Evolutionary conservation across 176 grass and related monocot species (phyloP).

Genomic region (Carex scoparia): DNA sequence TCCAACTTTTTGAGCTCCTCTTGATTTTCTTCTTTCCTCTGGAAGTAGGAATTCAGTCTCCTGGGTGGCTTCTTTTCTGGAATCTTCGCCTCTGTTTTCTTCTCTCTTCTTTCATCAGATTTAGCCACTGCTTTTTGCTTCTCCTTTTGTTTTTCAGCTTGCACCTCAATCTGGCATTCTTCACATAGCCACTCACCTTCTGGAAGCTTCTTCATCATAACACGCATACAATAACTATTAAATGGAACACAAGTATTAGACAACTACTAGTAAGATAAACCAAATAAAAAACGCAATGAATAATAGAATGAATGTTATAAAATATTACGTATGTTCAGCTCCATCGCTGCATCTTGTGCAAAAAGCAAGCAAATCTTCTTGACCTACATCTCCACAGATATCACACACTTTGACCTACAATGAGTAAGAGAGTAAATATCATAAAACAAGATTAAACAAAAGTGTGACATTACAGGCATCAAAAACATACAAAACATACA

Average conservation of each 20-base stretch:
- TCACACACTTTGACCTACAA: slow-evolving; percentile 93
- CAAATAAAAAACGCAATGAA: neutral
- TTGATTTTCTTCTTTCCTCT: slow-evolving; percentile 21
- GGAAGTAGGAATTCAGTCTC: slow-evolving; percentile 16
- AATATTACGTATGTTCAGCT: slow-evolving; percentile 88
- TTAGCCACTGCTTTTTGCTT: slow-evolving; percentile 32
- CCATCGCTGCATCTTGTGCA: slow-evolving; percentile 93
- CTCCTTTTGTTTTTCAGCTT: slow-evolving; percentile 45
- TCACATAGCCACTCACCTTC: slow-evolving; percentile 85
- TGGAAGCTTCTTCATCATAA: slow-evolving; percentile 74
- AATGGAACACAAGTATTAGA: slow-evolving; percentile 25
- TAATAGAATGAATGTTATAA: neutral
- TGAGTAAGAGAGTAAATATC: slow-evolving; percentile 27
- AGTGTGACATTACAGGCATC: neutral
- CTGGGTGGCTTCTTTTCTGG: slow-evolving; percentile 10
- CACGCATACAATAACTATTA: slow-evolving; percentile 83
- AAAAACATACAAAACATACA: neutral
- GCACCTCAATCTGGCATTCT: slow-evolving; percentile 69
- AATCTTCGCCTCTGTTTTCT: slow-evolving; percentile 12
- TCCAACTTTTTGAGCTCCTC: slow-evolving; percentile 1
- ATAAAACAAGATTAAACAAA: slow-evolving; percentile 18
- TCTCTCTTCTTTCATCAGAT: slow-evolving; percentile 5
- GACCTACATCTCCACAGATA: slow-evolving; percentile 88
- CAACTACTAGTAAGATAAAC: neutral
- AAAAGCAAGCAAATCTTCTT: slow-evolving; percentile 74